Evolutionary conservation across 1,284 basidiomycete species (phyloP), one percentile per base, ranked within the genome.

Genomic region (Phylloporus sp.): DNA sequence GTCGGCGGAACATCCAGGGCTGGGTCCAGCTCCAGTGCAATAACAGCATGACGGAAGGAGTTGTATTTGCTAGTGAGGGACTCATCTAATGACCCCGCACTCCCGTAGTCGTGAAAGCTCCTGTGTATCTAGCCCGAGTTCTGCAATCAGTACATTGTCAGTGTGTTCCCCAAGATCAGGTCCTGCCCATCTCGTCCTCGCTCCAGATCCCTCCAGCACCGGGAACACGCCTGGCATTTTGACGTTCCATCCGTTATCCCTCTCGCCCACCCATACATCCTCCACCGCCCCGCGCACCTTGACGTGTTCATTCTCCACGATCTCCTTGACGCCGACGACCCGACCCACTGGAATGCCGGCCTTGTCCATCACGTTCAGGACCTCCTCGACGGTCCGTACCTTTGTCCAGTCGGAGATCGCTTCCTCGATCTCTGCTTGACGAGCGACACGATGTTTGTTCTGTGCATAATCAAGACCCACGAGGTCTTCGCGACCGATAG

Each of bases 191-290:
- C 80, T 81, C 6, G 88, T 88, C 67, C 78, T 78, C 12, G 81
- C 73, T 56, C 86, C 80, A 51, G 83, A 84, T 20, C 85, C 86
- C 61, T 88, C 83, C 55, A 91, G 70, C 46, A 85, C 73, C 10
- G 89, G 89, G 61, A 86, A 85, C 24, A 87, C 86, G 31, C 81
- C 81, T 46, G 83, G 81, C 84, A 91, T 88, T 75, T 88, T 90
- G 60, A 90, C 81, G 54, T 76, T 84, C 88, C 88, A 90, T 80
- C 72, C 72, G 68, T 72, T 55, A 53, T 73, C 66, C 79, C 60
- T 26, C 64, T 68, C 70, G 4, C 79, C 78, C 20, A 91, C 85
- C 80, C 79, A 80, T 4, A 90, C 86, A 39, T 87, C 84, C 66
- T 85, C 82, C 54, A 89, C 79, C 6, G 85, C 80, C 0, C 85